A percentile compares a stretch with the other conserved stretches of the same genome.
phyloP scores from a whole-genome alignment of 2,329 filamentous ascomycete genomes.

The Fusarium secorum region DNA sequence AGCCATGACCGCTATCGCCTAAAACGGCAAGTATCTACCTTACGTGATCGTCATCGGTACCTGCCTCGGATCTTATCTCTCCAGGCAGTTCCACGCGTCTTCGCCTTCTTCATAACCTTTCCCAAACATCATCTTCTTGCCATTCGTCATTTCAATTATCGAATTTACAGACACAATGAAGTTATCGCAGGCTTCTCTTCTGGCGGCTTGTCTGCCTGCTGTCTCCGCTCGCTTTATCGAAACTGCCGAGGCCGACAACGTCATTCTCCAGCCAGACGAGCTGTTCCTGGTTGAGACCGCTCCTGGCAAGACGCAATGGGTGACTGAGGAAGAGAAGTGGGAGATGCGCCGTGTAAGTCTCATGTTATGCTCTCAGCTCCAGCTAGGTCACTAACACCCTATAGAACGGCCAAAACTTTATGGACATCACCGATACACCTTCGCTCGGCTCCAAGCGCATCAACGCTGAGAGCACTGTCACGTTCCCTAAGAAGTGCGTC shows the following conservation, averaged over 20 bases:
- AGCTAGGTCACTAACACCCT: conserved; percentile 1
- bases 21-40: conserved; percentile 34
- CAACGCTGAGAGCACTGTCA: conserved; percentile 47
- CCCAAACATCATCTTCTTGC: conserved; percentile 8
- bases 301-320: conserved; percentile 84
- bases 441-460: conserved; percentile 60
- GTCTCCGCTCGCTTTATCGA: conserved; percentile 66
- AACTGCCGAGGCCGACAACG: conserved; percentile 57
- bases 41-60: conserved; percentile 36
- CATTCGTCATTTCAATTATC: conserved; percentile 1
- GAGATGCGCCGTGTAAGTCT: conserved; percentile 77
- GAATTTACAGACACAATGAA: conserved; percentile 53
- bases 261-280: conserved; percentile 54
- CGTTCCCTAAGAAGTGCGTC: conserved; percentile 72
- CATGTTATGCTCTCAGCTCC: background rate
- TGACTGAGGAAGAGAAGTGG: conserved; percentile 97
- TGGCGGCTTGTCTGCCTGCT: conserved; percentile 63
- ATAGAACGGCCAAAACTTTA: conserved; percentile 85
- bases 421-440: conserved; percentile 86
- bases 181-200: conserved; percentile 59
- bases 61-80: conserved; percentile 24
- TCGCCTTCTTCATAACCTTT: conserved; percentile 18
- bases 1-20: conserved; percentile 21
- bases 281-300: conserved; percentile 80
- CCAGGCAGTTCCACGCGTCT: conserved; percentile 16